Evolutionary conservation across 352 stramenopile species (phyloP), one percentile per base, ranked within the genome.

Genomic region (Phytophthora fragariaefolia): DNA sequence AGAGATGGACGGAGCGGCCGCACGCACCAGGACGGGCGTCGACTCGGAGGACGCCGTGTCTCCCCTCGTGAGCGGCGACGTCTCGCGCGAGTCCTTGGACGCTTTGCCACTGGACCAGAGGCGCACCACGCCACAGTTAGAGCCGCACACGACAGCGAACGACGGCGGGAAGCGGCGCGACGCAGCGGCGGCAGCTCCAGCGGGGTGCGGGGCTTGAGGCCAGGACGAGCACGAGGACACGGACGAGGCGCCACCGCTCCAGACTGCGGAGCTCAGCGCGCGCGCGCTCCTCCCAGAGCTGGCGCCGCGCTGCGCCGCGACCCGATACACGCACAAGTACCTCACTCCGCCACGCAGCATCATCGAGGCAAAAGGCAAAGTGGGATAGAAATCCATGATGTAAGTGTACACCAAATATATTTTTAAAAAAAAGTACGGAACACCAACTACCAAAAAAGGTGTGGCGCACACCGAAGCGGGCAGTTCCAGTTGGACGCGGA

Each of bases 321-420:
- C 36, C 24, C 36, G 32, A 58, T 18, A 48, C 24, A 45, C 53
- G 52, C 30, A 58, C 27, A 66, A 83, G 56, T 90, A 90, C 82
- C 82, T 90, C 73, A 75, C 82, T 72, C 72, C 79, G 26, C 58
- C 64, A 69, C 81, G 79, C 43, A 85, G 66, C 72, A 85, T 82
- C 76, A 83, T 87, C 2, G n/a, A 56, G 26, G 12, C 9, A 40
- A 4, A 20, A 17, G 8, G 34, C n/a, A 6, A 18, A 4, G 34
- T 18, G 34, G 34, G 15, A 17, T 8, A 13, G 6, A 5, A 17
- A 42, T 7, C 34, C 10, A 42, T 12, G 34, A 42, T 12, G 13
- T 42, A 42, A n/a, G n/a, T n/a, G n/a, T n/a, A n/a, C n/a, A n/a
- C n/a, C n/a, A n/a, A n/a, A n/a, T n/a, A n/a, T n/a, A n/a, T n/a